A percentile compares a stretch with the other conserved stretches of the same genome.
Conservation (phyloP, 1,139 yeast genomes). For the Pichia sp. region DNA sequence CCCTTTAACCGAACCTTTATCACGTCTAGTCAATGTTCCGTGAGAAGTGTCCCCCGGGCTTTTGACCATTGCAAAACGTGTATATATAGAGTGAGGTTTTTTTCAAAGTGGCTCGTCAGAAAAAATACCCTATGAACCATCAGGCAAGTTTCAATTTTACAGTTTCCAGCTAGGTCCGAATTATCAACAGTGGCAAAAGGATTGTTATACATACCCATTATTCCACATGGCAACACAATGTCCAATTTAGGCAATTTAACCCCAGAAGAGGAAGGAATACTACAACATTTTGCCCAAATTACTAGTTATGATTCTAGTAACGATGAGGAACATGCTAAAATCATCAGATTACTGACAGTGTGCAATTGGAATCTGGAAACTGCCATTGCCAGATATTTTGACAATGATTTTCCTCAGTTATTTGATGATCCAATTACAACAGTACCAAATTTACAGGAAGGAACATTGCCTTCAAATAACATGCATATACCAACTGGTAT, state of each 20-base stretch:
- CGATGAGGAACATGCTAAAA: constrained; percentile 33
- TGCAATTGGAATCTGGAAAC: constrained; percentile 44
- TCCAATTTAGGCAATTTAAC: not conserved
- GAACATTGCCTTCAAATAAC: not conserved
- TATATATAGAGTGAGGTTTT: no score
- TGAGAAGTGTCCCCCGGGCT: constrained; percentile 6
- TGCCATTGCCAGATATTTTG: constrained; percentile 46
- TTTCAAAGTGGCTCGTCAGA: no score
- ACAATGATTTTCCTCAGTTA: constrained; percentile 34
- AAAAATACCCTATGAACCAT: no score
- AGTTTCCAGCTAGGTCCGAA: no score
- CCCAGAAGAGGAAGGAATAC: constrained; percentile 22
- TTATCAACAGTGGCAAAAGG: no score
- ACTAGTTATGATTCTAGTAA: constrained; percentile 32
- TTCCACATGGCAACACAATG: not conserved
- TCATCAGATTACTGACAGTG: constrained; percentile 33
- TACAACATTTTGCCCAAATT: constrained; percentile 40
- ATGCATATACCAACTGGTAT: not conserved
- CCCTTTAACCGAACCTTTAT: no score
- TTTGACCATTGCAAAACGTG: no score
- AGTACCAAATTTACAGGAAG: not conserved
- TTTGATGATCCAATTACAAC: constrained; percentile 11
- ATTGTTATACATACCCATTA: no score
- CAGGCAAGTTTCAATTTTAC: no score
- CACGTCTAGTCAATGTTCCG: not conserved